Conservation (phyloP, 768 basidiomycete genomes). For the Chalciporus chontae region DNA sequence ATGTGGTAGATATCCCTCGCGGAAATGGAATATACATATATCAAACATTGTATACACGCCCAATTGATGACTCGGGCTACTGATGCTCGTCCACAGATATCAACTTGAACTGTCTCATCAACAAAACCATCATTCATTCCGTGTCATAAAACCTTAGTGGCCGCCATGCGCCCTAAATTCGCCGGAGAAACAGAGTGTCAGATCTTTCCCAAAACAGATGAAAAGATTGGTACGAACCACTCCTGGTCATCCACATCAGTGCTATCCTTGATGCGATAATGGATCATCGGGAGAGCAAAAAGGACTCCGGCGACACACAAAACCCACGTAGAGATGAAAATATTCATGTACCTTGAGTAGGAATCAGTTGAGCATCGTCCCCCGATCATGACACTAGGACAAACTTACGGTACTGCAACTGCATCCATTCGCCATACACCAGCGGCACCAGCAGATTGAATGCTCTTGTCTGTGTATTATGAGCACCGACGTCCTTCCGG, state of each 20-base stretch:
- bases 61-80: no score
- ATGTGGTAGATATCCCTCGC: no score
- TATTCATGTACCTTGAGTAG: slow-evolving; percentile 53
- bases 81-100: no score
- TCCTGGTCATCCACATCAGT: slow-evolving; percentile 51
- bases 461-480: slow-evolving; percentile 54
- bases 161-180: slow-evolving; percentile 5
- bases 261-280: slow-evolving; percentile 62
- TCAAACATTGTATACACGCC: no score
- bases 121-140: background rate
- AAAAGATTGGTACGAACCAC: slow-evolving; percentile 34
- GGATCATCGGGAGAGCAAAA: slow-evolving; percentile 72
- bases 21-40: no score
- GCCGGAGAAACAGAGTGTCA: slow-evolving; percentile 7
- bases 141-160: background rate
- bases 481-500: background rate
- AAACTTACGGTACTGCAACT: slow-evolving; percentile 53
- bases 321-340: slow-evolving; percentile 74
- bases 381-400: background rate
- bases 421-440: slow-evolving; percentile 72
- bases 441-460: slow-evolving; percentile 76
- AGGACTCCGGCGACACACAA: slow-evolving; percentile 61
- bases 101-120: background rate
- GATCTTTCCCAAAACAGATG: background rate
- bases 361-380: background rate